phyloP scores from a whole-genome alignment of 805 yeast species.

The Maudiozyma turicensis region DNA sequence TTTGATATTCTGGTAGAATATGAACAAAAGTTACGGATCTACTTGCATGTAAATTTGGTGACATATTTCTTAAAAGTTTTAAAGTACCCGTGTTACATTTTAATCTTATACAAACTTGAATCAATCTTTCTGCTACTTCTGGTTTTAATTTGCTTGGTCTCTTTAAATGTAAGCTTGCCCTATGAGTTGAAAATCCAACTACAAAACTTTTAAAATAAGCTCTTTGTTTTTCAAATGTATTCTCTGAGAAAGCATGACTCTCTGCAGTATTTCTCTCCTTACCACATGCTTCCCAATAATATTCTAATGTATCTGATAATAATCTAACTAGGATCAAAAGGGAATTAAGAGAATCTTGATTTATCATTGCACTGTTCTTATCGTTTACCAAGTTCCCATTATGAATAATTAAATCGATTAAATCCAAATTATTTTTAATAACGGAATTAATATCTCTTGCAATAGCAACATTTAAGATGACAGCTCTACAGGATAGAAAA shows the following conservation, averaged over 20 bases:
- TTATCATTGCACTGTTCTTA: not conserved
- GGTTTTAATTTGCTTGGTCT: conserved; percentile 25
- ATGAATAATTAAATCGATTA: conserved; percentile 5
- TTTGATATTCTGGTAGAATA: conserved; percentile 15
- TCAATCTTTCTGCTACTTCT: conserved; percentile 13
- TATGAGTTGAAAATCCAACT: conserved; percentile 28
- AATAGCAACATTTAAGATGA: conserved; percentile 17
- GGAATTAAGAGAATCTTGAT: conserved; percentile 19
- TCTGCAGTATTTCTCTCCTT: not conserved
- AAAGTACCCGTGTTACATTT: conserved; percentile 25
- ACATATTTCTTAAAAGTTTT: conserved; percentile 23
- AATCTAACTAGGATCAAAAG: conserved; percentile 31
- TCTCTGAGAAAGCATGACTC: not conserved
- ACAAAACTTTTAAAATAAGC: conserved; percentile 16
- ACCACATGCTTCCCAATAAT: conserved; percentile 27
- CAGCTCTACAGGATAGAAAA: conserved; percentile 18
- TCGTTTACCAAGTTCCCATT: conserved; percentile 4
- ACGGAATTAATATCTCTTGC: conserved; percentile 14
- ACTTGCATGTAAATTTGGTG: conserved; percentile 6
- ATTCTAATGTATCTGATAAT: conserved; percentile 31
- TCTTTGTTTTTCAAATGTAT: conserved; percentile 11
- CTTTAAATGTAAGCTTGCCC: conserved; percentile 26
- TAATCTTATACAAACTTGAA: conserved; percentile 20
- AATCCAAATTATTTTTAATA: conserved; percentile 8
- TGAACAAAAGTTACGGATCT: conserved; percentile 4